Conservation (phyloP, 2,329 filamentous ascomycete species). For the Xylariaceae sp. region DNA sequence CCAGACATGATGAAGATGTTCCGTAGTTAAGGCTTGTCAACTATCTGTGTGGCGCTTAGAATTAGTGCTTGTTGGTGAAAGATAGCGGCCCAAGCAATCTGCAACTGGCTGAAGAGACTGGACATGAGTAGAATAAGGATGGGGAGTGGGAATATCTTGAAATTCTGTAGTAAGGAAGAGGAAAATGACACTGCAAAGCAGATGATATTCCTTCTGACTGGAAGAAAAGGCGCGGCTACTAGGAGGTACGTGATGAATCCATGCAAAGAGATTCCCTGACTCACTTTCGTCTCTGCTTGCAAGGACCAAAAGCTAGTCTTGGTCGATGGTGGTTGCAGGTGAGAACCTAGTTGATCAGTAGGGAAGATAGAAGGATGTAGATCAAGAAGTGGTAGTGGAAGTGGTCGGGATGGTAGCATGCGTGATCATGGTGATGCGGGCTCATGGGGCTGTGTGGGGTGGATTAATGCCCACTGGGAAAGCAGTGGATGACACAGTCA, state of each 20-base stretch:
- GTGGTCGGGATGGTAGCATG: background rate
- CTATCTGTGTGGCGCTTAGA: background rate
- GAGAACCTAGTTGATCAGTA: background rate
- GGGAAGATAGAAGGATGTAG: background rate
- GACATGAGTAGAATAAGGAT: background rate
- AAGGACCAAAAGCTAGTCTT: background rate
- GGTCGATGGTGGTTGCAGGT: background rate
- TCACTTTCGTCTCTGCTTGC: background rate
- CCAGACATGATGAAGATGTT: slow-evolving; percentile 36
- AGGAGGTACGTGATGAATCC: background rate
- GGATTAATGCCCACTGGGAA: background rate
- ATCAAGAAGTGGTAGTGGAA: background rate
- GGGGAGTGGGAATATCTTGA: background rate
- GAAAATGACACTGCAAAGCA: background rate
- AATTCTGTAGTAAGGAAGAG: background rate
- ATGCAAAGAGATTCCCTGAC: background rate
- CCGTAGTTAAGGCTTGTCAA: background rate
- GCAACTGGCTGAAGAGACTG: background rate
- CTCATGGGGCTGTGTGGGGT: background rate
- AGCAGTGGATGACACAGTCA: background rate
- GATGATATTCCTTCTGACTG: background rate
- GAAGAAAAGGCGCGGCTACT: background rate
- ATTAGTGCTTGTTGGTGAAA: background rate
- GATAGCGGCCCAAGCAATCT: background rate
- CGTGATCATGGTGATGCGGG: background rate